These are phyloP conservation scores for Cryphonectria carpinicola DNA, from an alignment of 2,329 filamentous ascomycete species.

Conservation along the genomic window DNA sequence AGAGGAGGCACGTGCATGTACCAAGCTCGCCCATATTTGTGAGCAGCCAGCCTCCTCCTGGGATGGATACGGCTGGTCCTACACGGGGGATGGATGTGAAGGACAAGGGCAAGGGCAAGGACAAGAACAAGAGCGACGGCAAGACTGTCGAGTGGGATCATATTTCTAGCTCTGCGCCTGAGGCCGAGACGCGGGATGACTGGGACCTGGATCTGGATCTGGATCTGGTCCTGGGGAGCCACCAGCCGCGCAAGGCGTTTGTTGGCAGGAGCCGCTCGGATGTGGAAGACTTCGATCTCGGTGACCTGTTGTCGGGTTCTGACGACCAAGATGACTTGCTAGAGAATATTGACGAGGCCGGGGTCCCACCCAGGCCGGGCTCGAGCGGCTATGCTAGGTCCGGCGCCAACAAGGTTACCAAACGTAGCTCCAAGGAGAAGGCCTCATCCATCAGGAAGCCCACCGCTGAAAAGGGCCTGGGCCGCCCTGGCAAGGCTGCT, in stretches of 20 bases:
- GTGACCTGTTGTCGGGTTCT: constrained; percentile 34
- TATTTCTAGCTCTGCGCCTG: constrained; percentile 58
- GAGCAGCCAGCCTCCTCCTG: constrained; percentile 32
- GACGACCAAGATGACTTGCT: constrained; percentile 49
- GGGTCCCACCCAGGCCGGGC: constrained; percentile 25
- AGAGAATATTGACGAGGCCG: constrained; percentile 48
- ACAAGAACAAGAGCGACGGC: not conserved
- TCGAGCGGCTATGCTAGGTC: constrained; percentile 19
- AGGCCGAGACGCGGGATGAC: constrained; percentile 34
- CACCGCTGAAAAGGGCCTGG: constrained; percentile 33
- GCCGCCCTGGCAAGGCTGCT: constrained; percentile 46
- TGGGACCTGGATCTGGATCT: constrained; percentile 13
- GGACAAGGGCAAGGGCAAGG: not conserved
- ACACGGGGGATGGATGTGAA: constrained; percentile 28
- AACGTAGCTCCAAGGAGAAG: constrained; percentile 22
- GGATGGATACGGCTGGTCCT: constrained; percentile 24
- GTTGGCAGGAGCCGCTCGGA: constrained; percentile 30
- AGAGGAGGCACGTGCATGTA: constrained; percentile 22
- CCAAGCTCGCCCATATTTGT: constrained; percentile 31
- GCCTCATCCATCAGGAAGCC: constrained; percentile 31
- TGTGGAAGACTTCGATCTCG: constrained; percentile 42
- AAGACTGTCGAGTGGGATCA: constrained; percentile 49
- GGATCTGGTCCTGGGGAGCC: constrained; percentile 1
- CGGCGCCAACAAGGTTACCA: constrained; percentile 7
- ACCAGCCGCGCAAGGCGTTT: constrained; percentile 17